phyloP scores from a whole-genome alignment of 108 stramenopile genomes.

The Skeletonema potamos region DNA sequence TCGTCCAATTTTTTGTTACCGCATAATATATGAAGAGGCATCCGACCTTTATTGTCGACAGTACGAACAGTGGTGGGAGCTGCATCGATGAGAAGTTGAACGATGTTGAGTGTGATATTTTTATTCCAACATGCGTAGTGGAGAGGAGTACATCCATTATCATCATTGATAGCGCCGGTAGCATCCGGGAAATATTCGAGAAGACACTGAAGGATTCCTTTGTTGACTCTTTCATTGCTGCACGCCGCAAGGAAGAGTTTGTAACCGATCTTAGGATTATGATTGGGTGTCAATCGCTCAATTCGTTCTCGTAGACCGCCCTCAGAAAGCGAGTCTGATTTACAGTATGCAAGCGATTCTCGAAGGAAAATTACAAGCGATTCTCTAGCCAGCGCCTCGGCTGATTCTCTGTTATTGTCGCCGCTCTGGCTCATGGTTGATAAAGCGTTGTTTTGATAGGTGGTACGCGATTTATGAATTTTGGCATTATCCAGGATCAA shows the following conservation, averaged over 20 bases:
- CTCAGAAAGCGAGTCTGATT: neutral
- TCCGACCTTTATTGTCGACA: neutral
- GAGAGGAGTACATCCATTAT: neutral
- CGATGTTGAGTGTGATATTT: neutral
- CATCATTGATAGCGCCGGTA: neutral
- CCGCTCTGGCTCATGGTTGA: neutral
- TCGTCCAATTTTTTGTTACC: neutral
- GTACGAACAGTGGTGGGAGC: neutral
- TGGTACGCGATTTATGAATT: too few relatives aligned
- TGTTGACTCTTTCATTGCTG: neutral
- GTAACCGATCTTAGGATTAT: neutral
- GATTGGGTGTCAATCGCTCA: neutral
- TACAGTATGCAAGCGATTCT: too few relatives aligned
- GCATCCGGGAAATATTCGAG: constrained; percentile 1
- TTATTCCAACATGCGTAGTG: neutral
- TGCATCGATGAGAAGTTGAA: constrained; percentile 4
- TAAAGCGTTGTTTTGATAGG: too few relatives aligned
- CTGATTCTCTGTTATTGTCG: neutral
- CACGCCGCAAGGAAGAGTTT: constrained; percentile 5
- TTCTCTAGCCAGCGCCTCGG: neutral
- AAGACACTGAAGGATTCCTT: constrained; percentile 2
- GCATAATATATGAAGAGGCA: constrained; percentile 7
- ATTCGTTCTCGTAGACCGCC: neutral
- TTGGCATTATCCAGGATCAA: too few relatives aligned
- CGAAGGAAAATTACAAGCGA: neutral